phyloP scores from a whole-genome alignment of 169 alveolate genomes.

The Plasmodium gonderi region DNA sequence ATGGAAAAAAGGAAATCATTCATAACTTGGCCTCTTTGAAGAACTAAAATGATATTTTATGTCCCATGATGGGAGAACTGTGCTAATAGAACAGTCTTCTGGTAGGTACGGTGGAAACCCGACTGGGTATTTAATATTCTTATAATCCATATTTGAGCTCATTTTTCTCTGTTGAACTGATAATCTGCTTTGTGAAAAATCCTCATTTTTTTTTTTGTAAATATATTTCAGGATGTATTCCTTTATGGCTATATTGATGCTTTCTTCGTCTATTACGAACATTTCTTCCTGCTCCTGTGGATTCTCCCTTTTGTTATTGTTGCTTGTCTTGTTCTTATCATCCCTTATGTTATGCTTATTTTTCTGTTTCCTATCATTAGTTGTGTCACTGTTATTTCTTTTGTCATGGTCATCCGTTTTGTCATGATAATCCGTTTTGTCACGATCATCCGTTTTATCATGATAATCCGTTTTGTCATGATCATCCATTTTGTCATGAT shows the following conservation, averaged over 20 bases:
- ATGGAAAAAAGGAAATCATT: background rate
- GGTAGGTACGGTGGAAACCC: conserved; percentile 71
- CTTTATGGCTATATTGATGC: conserved; percentile 53
- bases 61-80: conserved; percentile 72
- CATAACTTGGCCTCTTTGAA: conserved; percentile 2
- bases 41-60: conserved; percentile 23
- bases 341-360: background rate
- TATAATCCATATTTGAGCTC: background rate
- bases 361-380: background rate
- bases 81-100: conserved; percentile 71
- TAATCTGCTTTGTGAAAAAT: conserved; percentile 33
- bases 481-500: no score
- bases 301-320: background rate
- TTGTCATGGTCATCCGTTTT: background rate
- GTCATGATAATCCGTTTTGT: no score
- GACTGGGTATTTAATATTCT: conserved; percentile 51
- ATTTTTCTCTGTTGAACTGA: conserved; percentile 15
- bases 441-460: no score
- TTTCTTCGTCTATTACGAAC: conserved; percentile 55
- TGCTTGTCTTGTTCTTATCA: background rate
- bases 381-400: background rate
- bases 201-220: conserved; percentile 56
- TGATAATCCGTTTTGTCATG: no score
- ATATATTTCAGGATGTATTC: conserved; percentile 55
- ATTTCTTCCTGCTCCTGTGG: background rate